phyloP scores from a whole-genome alignment of 1,284 basidiomycete genomes.

The Neotropicomus parvogracilis region DNA sequence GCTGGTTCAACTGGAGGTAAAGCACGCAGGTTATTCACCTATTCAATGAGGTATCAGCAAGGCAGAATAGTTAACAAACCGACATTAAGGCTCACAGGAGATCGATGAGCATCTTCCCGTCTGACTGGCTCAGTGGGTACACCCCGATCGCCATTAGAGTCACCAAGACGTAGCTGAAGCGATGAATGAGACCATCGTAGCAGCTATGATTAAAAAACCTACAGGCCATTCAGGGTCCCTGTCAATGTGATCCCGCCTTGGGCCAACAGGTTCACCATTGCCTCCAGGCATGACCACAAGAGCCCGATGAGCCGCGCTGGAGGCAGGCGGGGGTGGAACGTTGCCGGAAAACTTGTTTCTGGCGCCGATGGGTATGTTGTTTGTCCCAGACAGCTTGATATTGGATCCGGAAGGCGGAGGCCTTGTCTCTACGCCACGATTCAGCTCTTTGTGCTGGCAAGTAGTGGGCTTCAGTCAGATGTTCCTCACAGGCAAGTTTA shows the following conservation, averaged over 20 bases:
- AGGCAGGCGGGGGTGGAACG: neutral
- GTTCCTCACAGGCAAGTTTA: neutral
- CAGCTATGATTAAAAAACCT: neutral
- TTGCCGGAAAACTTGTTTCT: slow-evolving; percentile 25
- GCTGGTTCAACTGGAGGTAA: slow-evolving; percentile 16
- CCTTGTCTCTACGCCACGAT: slow-evolving; percentile 21
- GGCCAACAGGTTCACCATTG: slow-evolving; percentile 22
- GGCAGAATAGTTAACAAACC: too few species aligned
- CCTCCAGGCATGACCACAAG: slow-evolving; percentile 9
- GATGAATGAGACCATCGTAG: slow-evolving; percentile 4
- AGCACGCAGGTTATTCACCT: slow-evolving; percentile 11
- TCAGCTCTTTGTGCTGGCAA: slow-evolving; percentile 25
- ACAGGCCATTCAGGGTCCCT: slow-evolving; percentile 26
- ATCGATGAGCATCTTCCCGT: slow-evolving; percentile 12
- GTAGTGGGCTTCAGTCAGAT: neutral
- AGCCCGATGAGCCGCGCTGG: neutral
- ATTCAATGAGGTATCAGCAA: slow-evolving; percentile 10
- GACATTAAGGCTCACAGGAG: slow-evolving; percentile 18
- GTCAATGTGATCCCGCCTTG: slow-evolving; percentile 16
- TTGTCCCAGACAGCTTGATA: slow-evolving; percentile 34
- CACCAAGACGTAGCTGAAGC: slow-evolving; percentile 18
- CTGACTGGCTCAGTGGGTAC: slow-evolving; percentile 1
- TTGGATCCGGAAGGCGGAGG: slow-evolving; percentile 15
- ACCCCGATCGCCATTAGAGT: slow-evolving; percentile 1
- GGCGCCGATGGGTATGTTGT: slow-evolving; percentile 31